Evolutionary conservation across 1,139 yeast species (phyloP).

Genomic region (Sugiyamaella sp.): DNA sequence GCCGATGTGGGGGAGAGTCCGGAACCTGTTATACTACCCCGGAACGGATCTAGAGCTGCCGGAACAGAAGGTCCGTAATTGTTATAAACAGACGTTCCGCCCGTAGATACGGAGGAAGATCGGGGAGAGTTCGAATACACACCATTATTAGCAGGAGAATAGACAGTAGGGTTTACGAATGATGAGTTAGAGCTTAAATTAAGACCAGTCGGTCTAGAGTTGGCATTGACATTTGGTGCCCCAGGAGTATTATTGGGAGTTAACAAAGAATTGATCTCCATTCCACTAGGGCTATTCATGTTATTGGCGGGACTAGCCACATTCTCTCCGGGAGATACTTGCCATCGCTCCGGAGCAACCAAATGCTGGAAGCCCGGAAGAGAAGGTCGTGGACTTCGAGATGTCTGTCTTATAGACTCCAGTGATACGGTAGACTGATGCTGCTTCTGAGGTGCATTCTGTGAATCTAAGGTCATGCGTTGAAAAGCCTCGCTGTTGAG

Average conservation of each 20-base stretch:
- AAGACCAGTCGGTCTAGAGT: neutral
- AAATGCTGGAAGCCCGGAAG: constrained; percentile 16
- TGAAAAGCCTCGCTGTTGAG: neutral
- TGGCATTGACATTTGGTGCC: neutral
- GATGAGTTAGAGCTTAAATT: neutral
- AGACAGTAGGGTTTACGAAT: neutral
- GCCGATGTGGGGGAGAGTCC: constrained; percentile 16
- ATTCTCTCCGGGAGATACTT: neutral
- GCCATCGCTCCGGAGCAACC: constrained; percentile 13
- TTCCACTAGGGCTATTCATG: constrained; percentile 6
- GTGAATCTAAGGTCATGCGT: neutral
- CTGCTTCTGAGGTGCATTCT: neutral
- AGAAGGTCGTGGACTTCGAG: constrained; percentile 14
- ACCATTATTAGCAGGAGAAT: constrained; percentile 1
- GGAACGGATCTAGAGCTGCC: neutral
- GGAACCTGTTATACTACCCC: constrained; percentile 2
- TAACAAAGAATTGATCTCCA: constrained; percentile 14
- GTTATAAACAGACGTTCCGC: constrained; percentile 4
- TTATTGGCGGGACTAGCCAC: neutral
- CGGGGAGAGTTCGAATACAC: constrained; percentile 1
- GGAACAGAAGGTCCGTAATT: neutral
- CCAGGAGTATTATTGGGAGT: neutral
- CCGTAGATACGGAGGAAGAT: constrained; percentile 4
- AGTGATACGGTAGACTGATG: neutral
- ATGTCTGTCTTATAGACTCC: constrained; percentile 1